Conservation (phyloP, 441 rosid genomes). For the Mallotus repandus region DNA sequence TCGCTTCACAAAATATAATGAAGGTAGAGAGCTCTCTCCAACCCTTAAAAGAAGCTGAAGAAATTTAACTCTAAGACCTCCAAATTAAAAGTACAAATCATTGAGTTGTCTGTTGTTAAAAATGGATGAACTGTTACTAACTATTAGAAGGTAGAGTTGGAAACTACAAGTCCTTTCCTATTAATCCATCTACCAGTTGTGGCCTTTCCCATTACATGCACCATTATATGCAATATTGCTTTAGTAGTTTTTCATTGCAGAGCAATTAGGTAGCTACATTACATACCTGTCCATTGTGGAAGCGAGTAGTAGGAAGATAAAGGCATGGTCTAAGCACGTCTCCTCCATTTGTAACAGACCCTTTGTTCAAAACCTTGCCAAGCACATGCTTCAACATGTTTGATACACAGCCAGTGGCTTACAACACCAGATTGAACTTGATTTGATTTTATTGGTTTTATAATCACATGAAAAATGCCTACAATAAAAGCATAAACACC, state of each 20-base stretch:
- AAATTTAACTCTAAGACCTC: neutral
- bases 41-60: neutral
- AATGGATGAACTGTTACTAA: neutral
- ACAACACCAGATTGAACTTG: neutral
- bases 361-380: constrained; percentile 35
- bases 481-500: neutral
- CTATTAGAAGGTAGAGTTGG: neutral
- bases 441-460: neutral
- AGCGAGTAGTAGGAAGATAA: constrained; percentile 32
- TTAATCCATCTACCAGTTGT: neutral
- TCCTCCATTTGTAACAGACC: constrained; percentile 27
- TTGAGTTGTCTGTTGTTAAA: neutral
- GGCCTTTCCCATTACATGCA: neutral
- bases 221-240: neutral
- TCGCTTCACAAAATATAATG: neutral
- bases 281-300: constrained; percentile 59
- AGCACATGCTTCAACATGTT: constrained; percentile 32
- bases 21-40: neutral
- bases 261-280: neutral
- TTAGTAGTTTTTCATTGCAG: neutral
- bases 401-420: neutral
- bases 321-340: constrained; percentile 42
- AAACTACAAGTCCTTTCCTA: neutral
- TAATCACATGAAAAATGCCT: neutral
- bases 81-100: neutral